A percentile compares a stretch with the other conserved stretches of the same genome.
These are phyloP conservation scores for Helenozyma rhizophorensis DNA, from an alignment of 805 yeast genomes.

Conservation along the genomic window DNA sequence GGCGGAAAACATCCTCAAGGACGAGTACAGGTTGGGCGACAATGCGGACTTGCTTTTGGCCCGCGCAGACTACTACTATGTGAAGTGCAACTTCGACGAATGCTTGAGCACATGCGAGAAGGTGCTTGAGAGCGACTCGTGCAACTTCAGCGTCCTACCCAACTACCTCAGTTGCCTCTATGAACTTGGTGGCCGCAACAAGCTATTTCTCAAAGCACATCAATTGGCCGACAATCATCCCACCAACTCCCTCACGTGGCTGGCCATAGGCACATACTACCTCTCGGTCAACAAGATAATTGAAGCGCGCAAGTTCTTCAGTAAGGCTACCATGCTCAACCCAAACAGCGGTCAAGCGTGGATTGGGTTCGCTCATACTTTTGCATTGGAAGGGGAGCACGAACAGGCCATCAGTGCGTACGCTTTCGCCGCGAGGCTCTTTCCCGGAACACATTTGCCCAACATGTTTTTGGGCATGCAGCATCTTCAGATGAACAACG, in stretches of 20 bases:
- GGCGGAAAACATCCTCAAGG: slow-evolving; percentile 60
- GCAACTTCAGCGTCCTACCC: slow-evolving; percentile 69
- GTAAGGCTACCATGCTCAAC: slow-evolving; percentile 81
- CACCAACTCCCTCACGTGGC: slow-evolving; percentile 79
- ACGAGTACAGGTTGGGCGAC: slow-evolving; percentile 65
- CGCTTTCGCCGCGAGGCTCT: slow-evolving; percentile 89
- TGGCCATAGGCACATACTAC: slow-evolving; percentile 89
- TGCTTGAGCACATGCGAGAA: slow-evolving; percentile 73
- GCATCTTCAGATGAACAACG: slow-evolving; percentile 81
- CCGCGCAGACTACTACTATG: slow-evolving; percentile 64
- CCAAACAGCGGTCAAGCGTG: slow-evolving; percentile 94
- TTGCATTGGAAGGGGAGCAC: slow-evolving; percentile 97
- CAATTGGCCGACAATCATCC: slow-evolving; percentile 83
- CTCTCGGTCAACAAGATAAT: slow-evolving; percentile 63
- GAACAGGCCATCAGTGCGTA: slow-evolving; percentile 97
- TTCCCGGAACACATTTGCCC: slow-evolving; percentile 89
- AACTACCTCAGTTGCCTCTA: slow-evolving; percentile 77
- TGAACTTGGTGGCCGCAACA: slow-evolving; percentile 80
- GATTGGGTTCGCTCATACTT: slow-evolving; percentile 98
- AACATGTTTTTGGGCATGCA: slow-evolving; percentile 93
- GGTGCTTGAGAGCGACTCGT: slow-evolving; percentile 55
- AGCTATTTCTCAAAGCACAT: slow-evolving; percentile 75
- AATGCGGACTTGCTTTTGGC: slow-evolving; percentile 68
- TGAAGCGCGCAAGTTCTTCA: slow-evolving; percentile 84
- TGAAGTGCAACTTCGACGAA: slow-evolving; percentile 73